Base-by-base conservation (phyloP, 1,139 yeast species). In the Geotrichum fermentans region DNA sequence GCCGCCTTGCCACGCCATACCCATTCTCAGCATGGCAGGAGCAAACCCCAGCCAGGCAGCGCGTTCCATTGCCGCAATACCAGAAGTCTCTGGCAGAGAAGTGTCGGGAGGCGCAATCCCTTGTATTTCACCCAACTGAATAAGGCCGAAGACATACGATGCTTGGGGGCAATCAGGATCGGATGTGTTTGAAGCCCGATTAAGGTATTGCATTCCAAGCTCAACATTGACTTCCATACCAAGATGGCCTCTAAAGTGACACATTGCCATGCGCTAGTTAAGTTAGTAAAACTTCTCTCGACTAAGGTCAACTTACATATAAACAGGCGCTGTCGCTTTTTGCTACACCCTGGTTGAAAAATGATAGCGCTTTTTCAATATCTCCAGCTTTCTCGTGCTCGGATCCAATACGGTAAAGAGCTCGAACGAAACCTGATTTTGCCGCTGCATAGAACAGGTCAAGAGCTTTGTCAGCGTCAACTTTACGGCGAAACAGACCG, bases 11-110 rank as follows among this genome's bases (percentile, higher is more conserved):
- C 70, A 69, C 2, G 72, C 71, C 35, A 63, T 60, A 14, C 72
- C 73, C 64, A 71, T 63, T 7, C 72, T 61, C 14, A 68, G 57
- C 43, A 66, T 60, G 10, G 75, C 73, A 3, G 73, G 72, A 3
- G 66, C 63, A 41, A 63, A 67, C 4, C 70, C 70, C 13, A 68
- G 58, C 59, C 61, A 56, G 0, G 73, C 73, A 0, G 72, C 63
- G 34, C 65, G 58, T 43, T 66, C 68, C 30, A 69, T 51, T 11
- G 68, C 64, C 42, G 57, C 55, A 14, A 67, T 54, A 3, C 69
- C 72, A 1, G 58, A 54, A 16, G 54, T 54, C 3, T 38, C 44
- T 17, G 56, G 53, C 4, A 51, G 49, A 4, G 52, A 34, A 7
- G 49, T 44, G 36, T 49, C 41, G 8, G 51, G 49, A 21, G 51